phyloP scores from a whole-genome alignment of 2,329 filamentous ascomycete genomes.

The Fusarium agapanthi region DNA sequence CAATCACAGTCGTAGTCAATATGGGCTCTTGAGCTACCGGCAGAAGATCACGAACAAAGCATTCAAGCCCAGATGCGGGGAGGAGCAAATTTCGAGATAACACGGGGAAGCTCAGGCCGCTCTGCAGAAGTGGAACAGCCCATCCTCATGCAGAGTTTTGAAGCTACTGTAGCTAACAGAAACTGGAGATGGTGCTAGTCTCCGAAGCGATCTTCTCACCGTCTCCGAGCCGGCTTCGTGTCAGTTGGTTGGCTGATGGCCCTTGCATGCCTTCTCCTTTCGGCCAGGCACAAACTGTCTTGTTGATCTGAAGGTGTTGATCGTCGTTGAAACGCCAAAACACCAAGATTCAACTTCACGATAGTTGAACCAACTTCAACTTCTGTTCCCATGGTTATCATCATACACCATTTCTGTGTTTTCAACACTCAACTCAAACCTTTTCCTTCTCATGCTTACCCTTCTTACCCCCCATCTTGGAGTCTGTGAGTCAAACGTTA shows the following conservation, averaged over 20 bases:
- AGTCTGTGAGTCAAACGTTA: conserved; percentile 18
- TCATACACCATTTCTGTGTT: neutral
- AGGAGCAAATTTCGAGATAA: conserved; percentile 3
- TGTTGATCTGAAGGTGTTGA: neutral
- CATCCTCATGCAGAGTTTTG: conserved; percentile 33
- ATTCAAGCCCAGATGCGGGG: conserved; percentile 32
- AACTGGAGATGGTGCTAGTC: conserved; percentile 26
- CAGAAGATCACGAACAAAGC: conserved; percentile 15
- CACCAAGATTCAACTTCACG: conserved; percentile 22
- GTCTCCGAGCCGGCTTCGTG: conserved; percentile 13
- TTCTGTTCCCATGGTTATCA: neutral
- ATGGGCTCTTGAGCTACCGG: conserved; percentile 6
- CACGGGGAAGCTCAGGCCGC: conserved; percentile 29
- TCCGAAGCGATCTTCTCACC: conserved; percentile 25
- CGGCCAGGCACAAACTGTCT: conserved; percentile 8
- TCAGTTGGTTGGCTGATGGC: conserved; percentile 32
- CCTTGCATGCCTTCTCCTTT: conserved; percentile 34
- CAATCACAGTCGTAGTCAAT: conserved; percentile 1
- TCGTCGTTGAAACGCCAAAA: conserved; percentile 14
- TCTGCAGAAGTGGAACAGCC: conserved; percentile 23
- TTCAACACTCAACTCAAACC: neutral
- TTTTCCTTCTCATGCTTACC: neutral
- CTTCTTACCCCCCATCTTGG: neutral
- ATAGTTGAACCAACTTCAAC: neutral
- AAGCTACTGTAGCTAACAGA: conserved; percentile 14